Conservation (phyloP, 768 basidiomycete genomes). For the Leccinum disarticulatum region DNA sequence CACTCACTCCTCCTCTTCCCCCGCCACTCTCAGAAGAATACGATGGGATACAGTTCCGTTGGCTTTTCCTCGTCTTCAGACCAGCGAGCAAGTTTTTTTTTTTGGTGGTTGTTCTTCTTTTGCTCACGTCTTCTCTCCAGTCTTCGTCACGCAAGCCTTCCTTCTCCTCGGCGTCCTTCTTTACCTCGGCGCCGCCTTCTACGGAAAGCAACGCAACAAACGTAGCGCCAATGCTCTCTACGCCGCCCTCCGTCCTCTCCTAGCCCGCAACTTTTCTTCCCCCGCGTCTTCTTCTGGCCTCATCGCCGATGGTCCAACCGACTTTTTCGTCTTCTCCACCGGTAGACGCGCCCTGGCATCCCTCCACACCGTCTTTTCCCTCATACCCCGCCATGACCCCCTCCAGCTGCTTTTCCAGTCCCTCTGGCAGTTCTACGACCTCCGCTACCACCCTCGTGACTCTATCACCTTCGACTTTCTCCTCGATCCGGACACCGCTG, state of each 20-base stretch:
- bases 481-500: conserved; percentile 43
- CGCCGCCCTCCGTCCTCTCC: conserved; percentile 54
- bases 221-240: conserved; percentile 66
- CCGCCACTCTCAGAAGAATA: conserved; percentile 48
- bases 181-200: conserved; percentile 56
- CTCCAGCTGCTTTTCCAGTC: conserved; percentile 63
- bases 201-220: conserved; percentile 62
- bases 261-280: conserved; percentile 72
- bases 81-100: conserved; percentile 57
- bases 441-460: conserved; percentile 70
- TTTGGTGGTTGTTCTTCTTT: not conserved
- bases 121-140: conserved; percentile 33
- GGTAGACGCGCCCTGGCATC: conserved; percentile 76
- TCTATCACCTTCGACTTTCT: conserved; percentile 79
- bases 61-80: conserved; percentile 76
- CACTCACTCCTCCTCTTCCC: conserved; percentile 11
- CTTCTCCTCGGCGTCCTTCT: conserved; percentile 52
- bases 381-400: conserved; percentile 84
- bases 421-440: conserved; percentile 65
- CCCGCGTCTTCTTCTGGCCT: conserved; percentile 54
- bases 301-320: conserved; percentile 67
- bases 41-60: conserved; percentile 70
- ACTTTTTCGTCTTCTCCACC: conserved; percentile 85
- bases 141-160: conserved; percentile 64
- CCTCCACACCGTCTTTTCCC: conserved; percentile 75